Evolutionary conservation across 495 filamentous ascomycete species (phyloP), one percentile per base, ranked within the genome.

Genomic region (Penicillium cosmopolitanum): DNA sequence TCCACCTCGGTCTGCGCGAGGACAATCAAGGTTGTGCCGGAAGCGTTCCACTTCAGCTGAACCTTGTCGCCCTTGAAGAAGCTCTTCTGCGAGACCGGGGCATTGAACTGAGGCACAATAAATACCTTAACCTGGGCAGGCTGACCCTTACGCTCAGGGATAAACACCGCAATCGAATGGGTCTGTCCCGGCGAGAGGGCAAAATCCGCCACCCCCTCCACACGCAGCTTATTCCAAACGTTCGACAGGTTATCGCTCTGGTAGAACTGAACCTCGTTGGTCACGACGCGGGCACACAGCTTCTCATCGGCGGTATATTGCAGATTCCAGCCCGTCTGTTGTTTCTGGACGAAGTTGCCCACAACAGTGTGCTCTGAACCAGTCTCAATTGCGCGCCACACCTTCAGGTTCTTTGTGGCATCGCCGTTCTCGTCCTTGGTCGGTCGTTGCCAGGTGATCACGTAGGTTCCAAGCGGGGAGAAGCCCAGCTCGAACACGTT

Each of bases 51-150:
- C 80, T 97, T 97, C 63, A 98, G 79, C 76, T 96, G 91, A 36
- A 98, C 93, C 79, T 97, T 97, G 77, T 98, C 95, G 57, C 92
- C 95, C 80, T 98, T 98, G 84, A 91, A 98, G 76, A 98, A 98
- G 21, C 87, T 97, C 88, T 97, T 98, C 74, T 97, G 92, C 11
- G 96, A 97, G 19, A 96, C 86, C 2, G 92, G 83, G 38, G 75
- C 75, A 60, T 74, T 80, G 73, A 97, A 97, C 61, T 91, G 83
- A 16, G 95, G 95, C 51, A 98, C 88, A 67, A 94, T 89, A 77
- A 89, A 98, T 42, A 97, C 90, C 77, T 96, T 97, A 68, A 98
- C 92, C 3, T 90, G 82, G 33, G 95, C 92, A 19, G 95, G 95
- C 81, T 90, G 87, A 44, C 94, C 93, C 91, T 98, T 98, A 71